These are phyloP conservation scores for Cutaneotrichosporon mucoides DNA, from an alignment of 1,284 basidiomycete genomes.

Conservation along the genomic window DNA sequence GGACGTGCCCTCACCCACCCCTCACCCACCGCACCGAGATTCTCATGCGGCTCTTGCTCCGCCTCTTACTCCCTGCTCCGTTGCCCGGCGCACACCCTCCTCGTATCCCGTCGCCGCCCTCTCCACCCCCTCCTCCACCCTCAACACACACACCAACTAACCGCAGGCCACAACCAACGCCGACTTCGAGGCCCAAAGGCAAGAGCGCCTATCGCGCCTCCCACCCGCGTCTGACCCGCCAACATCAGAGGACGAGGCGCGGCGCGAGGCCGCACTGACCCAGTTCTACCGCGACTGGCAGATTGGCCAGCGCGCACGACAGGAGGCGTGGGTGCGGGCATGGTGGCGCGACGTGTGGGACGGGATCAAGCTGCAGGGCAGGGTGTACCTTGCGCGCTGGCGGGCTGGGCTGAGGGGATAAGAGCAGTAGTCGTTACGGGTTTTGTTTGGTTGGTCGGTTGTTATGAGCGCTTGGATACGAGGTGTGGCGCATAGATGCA, in stretches of 20 bases:
- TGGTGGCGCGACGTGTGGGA: slow-evolving; percentile 47
- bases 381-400: slow-evolving; percentile 24
- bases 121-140: too few species aligned
- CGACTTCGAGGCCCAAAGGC: slow-evolving; percentile 35
- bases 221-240: slow-evolving; percentile 30
- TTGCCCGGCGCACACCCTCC: too few species aligned
- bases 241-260: slow-evolving; percentile 26
- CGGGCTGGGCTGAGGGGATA: slow-evolving; percentile 1
- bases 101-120: too few species aligned
- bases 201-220: slow-evolving; percentile 32
- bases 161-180: slow-evolving; percentile 35
- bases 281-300: slow-evolving; percentile 49
- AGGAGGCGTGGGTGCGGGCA: slow-evolving; percentile 37
- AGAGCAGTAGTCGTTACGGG: neutral
- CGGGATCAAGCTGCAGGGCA: slow-evolving; percentile 37
- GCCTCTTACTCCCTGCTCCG: too few species aligned
- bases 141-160: neutral
- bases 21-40: too few species aligned
- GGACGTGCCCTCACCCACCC: too few species aligned
- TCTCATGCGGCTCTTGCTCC: too few species aligned
- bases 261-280: slow-evolving; percentile 33
- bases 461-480: too few species aligned
- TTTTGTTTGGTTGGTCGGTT: too few species aligned
- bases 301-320: slow-evolving; percentile 30
- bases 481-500: too few species aligned